Conservation (phyloP, 495 filamentous ascomycete species). For the Trichoderma virens region DNA sequence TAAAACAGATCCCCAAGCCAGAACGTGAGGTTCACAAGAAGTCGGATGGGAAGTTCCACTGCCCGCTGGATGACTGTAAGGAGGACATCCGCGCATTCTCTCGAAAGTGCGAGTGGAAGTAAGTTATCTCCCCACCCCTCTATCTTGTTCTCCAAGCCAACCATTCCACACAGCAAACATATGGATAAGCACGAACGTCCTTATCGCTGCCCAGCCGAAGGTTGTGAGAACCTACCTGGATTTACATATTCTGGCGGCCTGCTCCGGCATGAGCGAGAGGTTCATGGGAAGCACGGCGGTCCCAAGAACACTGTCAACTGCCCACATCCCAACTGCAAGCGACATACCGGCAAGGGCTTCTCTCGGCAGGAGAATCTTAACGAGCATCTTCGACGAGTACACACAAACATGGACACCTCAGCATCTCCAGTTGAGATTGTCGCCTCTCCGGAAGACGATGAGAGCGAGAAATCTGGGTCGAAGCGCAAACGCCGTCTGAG, state of each 20-base stretch:
- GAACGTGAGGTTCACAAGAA: slow-evolving; percentile 47
- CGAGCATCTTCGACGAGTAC: slow-evolving; percentile 78
- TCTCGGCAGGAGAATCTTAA: slow-evolving; percentile 80
- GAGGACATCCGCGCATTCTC: slow-evolving; percentile 53
- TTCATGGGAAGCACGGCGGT: slow-evolving; percentile 78
- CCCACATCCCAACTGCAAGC: slow-evolving; percentile 71
- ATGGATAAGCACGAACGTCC: slow-evolving; percentile 96
- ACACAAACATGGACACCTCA: slow-evolving; percentile 35
- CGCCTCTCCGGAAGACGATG: slow-evolving; percentile 26
- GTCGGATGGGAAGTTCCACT: slow-evolving; percentile 59
- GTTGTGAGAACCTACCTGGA: slow-evolving; percentile 81
- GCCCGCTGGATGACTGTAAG: slow-evolving; percentile 54
- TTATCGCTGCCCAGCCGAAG: slow-evolving; percentile 68
- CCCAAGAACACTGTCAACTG: slow-evolving; percentile 73
- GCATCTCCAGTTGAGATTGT: slow-evolving; percentile 14
- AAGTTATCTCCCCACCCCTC: slow-evolving; percentile 30
- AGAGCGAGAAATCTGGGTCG: slow-evolving; percentile 23
- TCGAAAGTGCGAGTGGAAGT: slow-evolving; percentile 91
- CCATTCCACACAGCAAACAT: slow-evolving; percentile 58
- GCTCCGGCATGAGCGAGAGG: slow-evolving; percentile 80
- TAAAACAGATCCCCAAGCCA: slow-evolving; percentile 43
- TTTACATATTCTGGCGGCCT: slow-evolving; percentile 92
- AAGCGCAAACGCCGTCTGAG: slow-evolving; percentile 29
- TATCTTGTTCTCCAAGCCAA: neutral
- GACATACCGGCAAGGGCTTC: slow-evolving; percentile 70